Percentiles rank a stretch among this genome's conserved stretches.
Conservation (phyloP, 768 basidiomycete species). For the Suillus occidentalis region DNA sequence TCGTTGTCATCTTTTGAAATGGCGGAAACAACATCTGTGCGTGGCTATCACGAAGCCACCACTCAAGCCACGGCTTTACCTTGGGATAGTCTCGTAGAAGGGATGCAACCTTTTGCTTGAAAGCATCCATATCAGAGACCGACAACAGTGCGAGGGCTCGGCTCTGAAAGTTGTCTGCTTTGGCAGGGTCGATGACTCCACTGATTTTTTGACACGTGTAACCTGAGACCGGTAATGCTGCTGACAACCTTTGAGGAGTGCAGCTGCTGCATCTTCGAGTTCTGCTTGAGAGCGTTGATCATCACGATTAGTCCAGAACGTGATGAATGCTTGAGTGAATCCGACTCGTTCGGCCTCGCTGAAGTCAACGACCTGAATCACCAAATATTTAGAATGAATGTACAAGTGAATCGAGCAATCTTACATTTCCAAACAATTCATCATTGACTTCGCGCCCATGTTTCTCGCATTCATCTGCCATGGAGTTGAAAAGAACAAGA, state of each 20-base stretch:
- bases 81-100: not conserved
- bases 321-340: conserved; percentile 29
- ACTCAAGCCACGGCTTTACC: not conserved
- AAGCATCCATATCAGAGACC: not conserved
- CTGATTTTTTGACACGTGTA: conserved; percentile 27
- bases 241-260: conserved; percentile 28
- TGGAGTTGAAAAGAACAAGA: too few relatives aligned
- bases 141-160: not conserved
- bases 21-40: too few relatives aligned
- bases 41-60: too few relatives aligned
- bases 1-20: too few relatives aligned
- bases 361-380: conserved; percentile 38
- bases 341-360: conserved; percentile 34
- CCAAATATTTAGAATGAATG: too few relatives aligned
- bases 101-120: not conserved
- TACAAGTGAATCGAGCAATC: too few relatives aligned
- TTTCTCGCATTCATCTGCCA: too few relatives aligned
- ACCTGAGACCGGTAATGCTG: conserved; percentile 32
- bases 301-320: conserved; percentile 17
- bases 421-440: too few relatives aligned
- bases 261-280: conserved; percentile 19
- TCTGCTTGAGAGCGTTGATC: conserved; percentile 11
- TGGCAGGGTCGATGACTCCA: not conserved
- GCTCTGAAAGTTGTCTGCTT: not conserved
- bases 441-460: too few relatives aligned